Percentiles rank a stretch among this genome's conserved stretches.
Evolutionary conservation across 1,139 yeast genomes (phyloP).

Genomic region (Zygosaccharomyces sapae): DNA sequence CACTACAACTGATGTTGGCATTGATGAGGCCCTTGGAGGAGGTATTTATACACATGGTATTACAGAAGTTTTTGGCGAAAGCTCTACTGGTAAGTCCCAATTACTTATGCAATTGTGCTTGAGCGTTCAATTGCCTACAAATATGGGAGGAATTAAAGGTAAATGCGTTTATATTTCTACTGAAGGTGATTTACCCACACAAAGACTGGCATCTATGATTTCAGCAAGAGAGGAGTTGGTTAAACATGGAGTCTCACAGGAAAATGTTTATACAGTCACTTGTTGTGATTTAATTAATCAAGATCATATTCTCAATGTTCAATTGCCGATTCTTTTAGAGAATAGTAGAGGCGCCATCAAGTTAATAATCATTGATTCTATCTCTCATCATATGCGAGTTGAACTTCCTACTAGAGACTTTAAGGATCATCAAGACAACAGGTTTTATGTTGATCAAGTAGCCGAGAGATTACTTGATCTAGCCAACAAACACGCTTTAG

Average conservation of each 20-base stretch:
- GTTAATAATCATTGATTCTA: slow-evolving; percentile 68
- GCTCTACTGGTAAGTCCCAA: slow-evolving; percentile 84
- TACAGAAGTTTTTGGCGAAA: slow-evolving; percentile 79
- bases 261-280: slow-evolving; percentile 55
- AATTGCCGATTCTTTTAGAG: slow-evolving; percentile 55
- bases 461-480: slow-evolving; percentile 49
- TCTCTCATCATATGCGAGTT: slow-evolving; percentile 76
- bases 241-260: slow-evolving; percentile 39
- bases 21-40: slow-evolving; percentile 60
- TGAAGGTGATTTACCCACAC: slow-evolving; percentile 67
- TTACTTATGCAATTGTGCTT: slow-evolving; percentile 60
- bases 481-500: slow-evolving; percentile 49
- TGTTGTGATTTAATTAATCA: slow-evolving; percentile 69
- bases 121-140: slow-evolving; percentile 49
- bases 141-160: slow-evolving; percentile 45
- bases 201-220: slow-evolving; percentile 44
- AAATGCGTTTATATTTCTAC: slow-evolving; percentile 67
- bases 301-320: slow-evolving; percentile 69
- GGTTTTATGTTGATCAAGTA: slow-evolving; percentile 43
- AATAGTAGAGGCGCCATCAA: slow-evolving; percentile 43
- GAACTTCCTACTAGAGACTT: slow-evolving; percentile 47
- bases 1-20: slow-evolving; percentile 54
- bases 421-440: slow-evolving; percentile 39
- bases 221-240: slow-evolving; percentile 34
- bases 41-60: slow-evolving; percentile 65